Conservation (phyloP, 257 asterid genomes). For the Solanum sejunctum region DNA sequence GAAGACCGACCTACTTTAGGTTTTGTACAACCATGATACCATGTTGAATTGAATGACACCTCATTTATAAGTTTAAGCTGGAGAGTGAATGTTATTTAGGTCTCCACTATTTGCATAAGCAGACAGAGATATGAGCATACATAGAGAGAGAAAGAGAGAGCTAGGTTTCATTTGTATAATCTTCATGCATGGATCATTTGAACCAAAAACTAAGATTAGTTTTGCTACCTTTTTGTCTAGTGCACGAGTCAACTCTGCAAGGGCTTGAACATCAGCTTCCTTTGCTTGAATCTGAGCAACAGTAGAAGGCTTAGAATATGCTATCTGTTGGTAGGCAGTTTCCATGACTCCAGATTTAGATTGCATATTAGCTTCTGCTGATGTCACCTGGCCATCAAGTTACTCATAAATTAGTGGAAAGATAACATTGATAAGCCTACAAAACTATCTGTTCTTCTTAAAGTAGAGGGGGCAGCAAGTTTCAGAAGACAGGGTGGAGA, state of each 20-base stretch:
- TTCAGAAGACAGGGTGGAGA: not conserved
- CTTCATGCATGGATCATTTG: not conserved
- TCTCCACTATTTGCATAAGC: not conserved
- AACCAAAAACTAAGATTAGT: not conserved
- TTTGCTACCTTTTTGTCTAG: constrained; percentile 73
- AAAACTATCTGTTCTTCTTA: not conserved
- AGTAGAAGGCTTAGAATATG: constrained; percentile 29
- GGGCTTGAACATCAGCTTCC: constrained; percentile 89
- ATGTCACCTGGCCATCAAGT: constrained; percentile 29
- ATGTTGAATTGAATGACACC: not conserved
- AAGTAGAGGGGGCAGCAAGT: not conserved
- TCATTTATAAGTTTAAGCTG: not conserved
- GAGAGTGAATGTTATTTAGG: not conserved
- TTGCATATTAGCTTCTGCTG: constrained; percentile 30
- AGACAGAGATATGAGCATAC: not conserved
- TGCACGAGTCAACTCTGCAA: constrained; percentile 66
- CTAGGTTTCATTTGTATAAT: not conserved
- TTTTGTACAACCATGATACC: not conserved
- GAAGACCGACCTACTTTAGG: not conserved
- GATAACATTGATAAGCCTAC: not conserved
- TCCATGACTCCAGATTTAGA: constrained; percentile 25
- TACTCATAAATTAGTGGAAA: not conserved
- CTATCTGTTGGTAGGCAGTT: constrained; percentile 19
- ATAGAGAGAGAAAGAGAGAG: not conserved
- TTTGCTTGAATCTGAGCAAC: constrained; percentile 56